phyloP scores from a whole-genome alignment of 2,329 filamentous ascomycete genomes.

The Botrytis tulipae region DNA sequence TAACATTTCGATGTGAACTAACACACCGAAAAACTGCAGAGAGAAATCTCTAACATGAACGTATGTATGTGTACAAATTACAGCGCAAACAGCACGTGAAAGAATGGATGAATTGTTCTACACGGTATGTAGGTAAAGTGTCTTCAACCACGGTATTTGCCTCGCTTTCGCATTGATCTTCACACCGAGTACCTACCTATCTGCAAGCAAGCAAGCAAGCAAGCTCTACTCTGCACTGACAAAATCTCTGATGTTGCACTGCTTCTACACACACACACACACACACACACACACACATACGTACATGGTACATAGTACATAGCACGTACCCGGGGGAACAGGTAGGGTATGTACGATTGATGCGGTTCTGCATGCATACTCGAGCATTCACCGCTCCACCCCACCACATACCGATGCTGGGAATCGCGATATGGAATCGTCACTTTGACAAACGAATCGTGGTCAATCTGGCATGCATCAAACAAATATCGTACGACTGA shows the following conservation, averaged over 20 bases:
- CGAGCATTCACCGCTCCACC: neutral
- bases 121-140: neutral
- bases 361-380: neutral
- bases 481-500: neutral
- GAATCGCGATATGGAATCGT: neutral
- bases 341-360: neutral
- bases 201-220: neutral
- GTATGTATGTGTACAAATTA: neutral
- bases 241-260: neutral
- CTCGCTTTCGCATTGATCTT: neutral
- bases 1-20: neutral
- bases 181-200: neutral
- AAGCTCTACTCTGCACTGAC: neutral
- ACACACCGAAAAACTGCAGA: neutral
- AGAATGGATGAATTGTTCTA: neutral
- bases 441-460: neutral
- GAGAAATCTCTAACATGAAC: neutral
- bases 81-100: neutral
- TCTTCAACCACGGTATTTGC: neutral
- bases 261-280: neutral
- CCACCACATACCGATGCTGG: neutral
- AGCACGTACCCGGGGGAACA: neutral
- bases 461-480: neutral
- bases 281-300: neutral
- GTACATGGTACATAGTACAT: neutral